These are phyloP conservation scores for Mycena epipterygia DNA, from an alignment of 768 basidiomycete genomes.

Conservation along the genomic window DNA sequence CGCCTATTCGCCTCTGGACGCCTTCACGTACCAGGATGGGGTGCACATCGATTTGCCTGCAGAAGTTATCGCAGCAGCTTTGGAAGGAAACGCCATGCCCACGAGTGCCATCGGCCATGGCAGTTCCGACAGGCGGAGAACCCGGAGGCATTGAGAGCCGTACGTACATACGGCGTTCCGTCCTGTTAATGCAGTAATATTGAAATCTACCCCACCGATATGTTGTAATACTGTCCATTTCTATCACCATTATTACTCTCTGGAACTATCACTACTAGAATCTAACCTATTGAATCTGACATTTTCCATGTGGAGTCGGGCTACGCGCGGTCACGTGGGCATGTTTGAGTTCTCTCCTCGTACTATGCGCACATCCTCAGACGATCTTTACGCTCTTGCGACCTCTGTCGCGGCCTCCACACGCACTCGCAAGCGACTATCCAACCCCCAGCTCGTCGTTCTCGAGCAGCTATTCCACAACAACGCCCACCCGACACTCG, in stretches of 20 bases:
- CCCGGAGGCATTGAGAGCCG: conserved; percentile 61
- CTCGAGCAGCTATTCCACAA: conserved; percentile 81
- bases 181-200: conserved; percentile 17
- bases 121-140: conserved; percentile 67
- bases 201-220: conserved; percentile 32
- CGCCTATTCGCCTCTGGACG: conserved; percentile 90
- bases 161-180: not conserved
- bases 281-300: not conserved
- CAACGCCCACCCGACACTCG: conserved; percentile 78
- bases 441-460: conserved; percentile 72
- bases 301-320: not conserved
- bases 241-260: not conserved
- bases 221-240: conserved; percentile 38
- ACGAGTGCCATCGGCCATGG: conserved; percentile 67
- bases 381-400: not conserved
- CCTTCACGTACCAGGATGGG: conserved; percentile 86
- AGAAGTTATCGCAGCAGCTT: conserved; percentile 90
- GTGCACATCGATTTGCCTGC: conserved; percentile 95
- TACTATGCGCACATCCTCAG: conserved; percentile 15
- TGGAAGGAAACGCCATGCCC: conserved; percentile 83
- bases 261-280: too few species aligned
- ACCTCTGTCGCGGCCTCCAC: conserved; percentile 35
- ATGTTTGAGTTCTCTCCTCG: not conserved
- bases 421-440: conserved; percentile 78
- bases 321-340: conserved; percentile 1